Evolutionary conservation across 352 stramenopile species (phyloP), one percentile per base, ranked within the genome.

Genomic region (Blastocystis sp.): DNA sequence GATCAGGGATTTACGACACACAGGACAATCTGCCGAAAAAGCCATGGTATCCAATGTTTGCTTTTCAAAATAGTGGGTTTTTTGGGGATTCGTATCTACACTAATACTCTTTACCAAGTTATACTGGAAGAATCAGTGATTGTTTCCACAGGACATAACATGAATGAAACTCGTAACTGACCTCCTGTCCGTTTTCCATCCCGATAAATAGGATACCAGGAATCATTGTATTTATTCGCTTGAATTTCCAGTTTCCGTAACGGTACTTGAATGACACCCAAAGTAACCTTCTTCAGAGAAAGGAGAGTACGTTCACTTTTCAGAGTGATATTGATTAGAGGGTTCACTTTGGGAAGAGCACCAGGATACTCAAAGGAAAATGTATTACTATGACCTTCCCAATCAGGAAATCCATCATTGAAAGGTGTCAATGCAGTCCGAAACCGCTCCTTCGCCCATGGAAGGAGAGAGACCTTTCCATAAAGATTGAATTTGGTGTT

Each of bases 61-160:
- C 65, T 75, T 75, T 43, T 75, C 65, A 43, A 75, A 75, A 43
- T 75, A 75, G 65, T 75, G 65, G 12, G 65, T 75, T 27, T 75
- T 75, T 43, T 75, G 65, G 24, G 65, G 65, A 37, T 75, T 75
- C 37, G 4, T n/a, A 19, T 16, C 65, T 75, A 51, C 7, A 12
- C 3, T 43, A 43, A n/a, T 14, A 19, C 24, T 32, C 21, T 7
- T n/a, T 19, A 54, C 29, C 9, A 19, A 29, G 29, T 37, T 3
- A 3, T 9, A 75, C 65, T 29, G 16, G 21, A 11, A 5, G n/a
- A 43, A n/a, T 51, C 35, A 12, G 7, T 27, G 32, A 6, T 21
- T 9, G 1, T 51, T 7, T 56, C 14, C 29, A 27, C 35, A 0
- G 65, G 65, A 54, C 65, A 75, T 37, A 75, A 54, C 65, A 75